Base-by-base conservation (phyloP, 2,329 filamentous ascomycete genomes). In the Aspergillus carbonarius region DNA sequence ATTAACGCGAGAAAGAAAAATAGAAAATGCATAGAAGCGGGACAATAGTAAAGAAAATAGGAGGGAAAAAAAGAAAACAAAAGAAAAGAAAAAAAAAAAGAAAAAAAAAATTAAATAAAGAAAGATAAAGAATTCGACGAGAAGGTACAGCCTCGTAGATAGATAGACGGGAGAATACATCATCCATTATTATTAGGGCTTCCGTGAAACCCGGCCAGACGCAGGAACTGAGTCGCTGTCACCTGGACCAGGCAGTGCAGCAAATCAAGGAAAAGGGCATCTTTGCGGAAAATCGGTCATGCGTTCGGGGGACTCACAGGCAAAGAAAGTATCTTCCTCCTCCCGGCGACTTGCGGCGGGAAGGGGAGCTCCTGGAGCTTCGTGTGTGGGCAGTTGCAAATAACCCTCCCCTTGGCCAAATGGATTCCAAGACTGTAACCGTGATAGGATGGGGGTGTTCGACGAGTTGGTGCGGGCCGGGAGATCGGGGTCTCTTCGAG, bases 311-410 rank as follows among this genome's bases (percentile, higher is more conserved):
- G 74, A 87, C 95, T 93, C 86, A 99, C 95, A 82, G 71, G 90
- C 88, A 85, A 97, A 93, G 87, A 91, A 97, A 64, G 88, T 91
- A 78, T 97, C 95, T 74, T 98, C 93, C 77, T 98, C 95, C 73
- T 97, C 93, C 68, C 93, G 87, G 70, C 93, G 85, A 72, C 76
- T 91, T 62, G 91, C 86, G 61, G 92, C 92, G 54, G 93, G 93
- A 51, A 97, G 80, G 65, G 93, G 92, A 64, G 93, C 92, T 50
- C 92, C 92, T 35, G 91, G 82, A 66, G 84, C 83, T 73, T 96
- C 93, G 67, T 88, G 88, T 53, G 91, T 95, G 57, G 95, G 93
- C 51, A 99, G 86, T 75, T 90, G 88, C 66, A 98, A 89, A 84
- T 96, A 96, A 74, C 93, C 92, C 74, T 88, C 84, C 71, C 88